These are phyloP conservation scores for Colletotrichum kahawae DNA, from an alignment of 2,329 filamentous ascomycete species.

Conservation along the genomic window DNA sequence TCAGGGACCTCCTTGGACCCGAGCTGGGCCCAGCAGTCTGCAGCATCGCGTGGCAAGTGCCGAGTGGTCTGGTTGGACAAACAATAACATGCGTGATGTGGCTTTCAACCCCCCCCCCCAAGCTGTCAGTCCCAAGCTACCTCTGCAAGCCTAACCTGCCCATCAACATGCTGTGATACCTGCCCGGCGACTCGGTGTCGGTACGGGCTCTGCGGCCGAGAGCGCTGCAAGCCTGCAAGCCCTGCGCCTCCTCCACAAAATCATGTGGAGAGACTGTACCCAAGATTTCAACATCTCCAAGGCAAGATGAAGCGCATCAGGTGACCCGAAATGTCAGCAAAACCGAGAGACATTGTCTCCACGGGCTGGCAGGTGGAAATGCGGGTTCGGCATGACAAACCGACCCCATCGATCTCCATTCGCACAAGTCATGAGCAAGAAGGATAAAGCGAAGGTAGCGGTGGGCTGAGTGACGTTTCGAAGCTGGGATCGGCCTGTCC, in stretches of 20 bases:
- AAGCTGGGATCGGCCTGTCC: neutral
- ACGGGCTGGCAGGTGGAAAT: neutral
- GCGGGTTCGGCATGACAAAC: neutral
- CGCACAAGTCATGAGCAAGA: neutral
- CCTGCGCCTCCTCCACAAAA: constrained; percentile 4
- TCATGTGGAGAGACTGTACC: neutral
- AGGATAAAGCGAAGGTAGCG: constrained; percentile 25
- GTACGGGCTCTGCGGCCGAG: neutral
- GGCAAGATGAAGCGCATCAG: neutral
- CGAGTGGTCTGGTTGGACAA: neutral
- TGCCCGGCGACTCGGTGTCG: neutral
- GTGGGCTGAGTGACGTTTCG: constrained; percentile 12
- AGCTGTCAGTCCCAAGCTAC: neutral
- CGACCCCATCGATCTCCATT: neutral
- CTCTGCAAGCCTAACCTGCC: neutral
- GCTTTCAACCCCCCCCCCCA: neutral
- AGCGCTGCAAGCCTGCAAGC: neutral
- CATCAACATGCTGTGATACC: constrained; percentile 3
- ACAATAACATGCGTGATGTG: neutral
- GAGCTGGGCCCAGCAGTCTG: neutral
- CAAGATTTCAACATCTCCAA: neutral
- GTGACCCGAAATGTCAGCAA: neutral
- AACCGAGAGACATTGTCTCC: neutral
- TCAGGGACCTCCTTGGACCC: neutral
- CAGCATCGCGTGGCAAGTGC: neutral